These are phyloP conservation scores for Pterula multifida DNA, from an alignment of 1,284 basidiomycete genomes.

Conservation along the genomic window DNA sequence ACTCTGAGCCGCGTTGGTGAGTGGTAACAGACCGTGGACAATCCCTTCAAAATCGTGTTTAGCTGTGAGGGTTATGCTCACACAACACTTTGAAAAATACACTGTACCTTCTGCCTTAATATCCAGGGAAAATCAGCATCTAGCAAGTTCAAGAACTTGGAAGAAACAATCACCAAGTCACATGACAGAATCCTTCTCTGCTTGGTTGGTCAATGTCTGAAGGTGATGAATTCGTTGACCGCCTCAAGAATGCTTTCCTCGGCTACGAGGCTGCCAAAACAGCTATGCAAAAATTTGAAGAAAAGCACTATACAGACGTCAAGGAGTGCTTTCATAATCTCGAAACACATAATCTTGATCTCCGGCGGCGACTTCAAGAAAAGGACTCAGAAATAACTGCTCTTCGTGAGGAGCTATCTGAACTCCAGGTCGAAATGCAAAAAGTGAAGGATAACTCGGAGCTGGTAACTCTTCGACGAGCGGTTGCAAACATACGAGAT, in stretches of 20 bases:
- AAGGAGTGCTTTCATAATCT: background rate
- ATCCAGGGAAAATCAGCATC: background rate
- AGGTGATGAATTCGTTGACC: background rate
- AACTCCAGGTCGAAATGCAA: background rate
- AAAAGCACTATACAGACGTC: background rate
- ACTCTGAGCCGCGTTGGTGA: background rate
- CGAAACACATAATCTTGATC: background rate
- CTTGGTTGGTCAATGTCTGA: background rate
- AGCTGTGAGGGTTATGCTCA: background rate
- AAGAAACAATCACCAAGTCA: background rate
- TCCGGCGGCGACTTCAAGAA: background rate
- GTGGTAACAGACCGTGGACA: background rate
- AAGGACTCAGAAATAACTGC: background rate
- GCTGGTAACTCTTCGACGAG: background rate
- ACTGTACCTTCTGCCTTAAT: background rate
- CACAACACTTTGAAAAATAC: background rate
- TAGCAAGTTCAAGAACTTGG: background rate
- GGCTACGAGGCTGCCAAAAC: slow-evolving; percentile 1
- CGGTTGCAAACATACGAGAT: background rate
- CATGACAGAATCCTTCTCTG: background rate
- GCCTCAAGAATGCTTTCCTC: background rate
- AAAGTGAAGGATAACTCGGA: background rate
- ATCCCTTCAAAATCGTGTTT: too few relatives aligned
- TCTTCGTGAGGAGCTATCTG: background rate
- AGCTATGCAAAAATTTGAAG: background rate